phyloP scores from a whole-genome alignment of 73 alveolate species.

The Paramecium pentaurelia region DNA sequence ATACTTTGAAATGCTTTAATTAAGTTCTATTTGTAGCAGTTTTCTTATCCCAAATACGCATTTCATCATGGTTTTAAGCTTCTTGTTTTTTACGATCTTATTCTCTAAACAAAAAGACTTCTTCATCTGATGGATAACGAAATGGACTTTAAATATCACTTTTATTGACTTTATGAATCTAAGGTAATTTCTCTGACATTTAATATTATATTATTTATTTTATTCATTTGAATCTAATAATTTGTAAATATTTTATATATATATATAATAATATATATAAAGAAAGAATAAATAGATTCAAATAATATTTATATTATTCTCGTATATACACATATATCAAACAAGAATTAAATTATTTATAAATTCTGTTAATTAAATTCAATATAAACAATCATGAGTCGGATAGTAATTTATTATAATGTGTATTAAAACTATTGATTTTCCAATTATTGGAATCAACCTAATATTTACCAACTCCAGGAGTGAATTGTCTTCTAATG shows the following conservation, averaged over 20 bases:
- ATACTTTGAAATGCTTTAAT: constrained; percentile 32
- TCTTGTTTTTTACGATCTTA: background rate
- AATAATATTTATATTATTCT: too few relatives aligned
- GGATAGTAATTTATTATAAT: constrained; percentile 3
- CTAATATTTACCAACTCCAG: constrained; percentile 33
- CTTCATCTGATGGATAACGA: constrained; percentile 44
- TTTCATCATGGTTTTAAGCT: background rate
- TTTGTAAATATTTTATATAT: background rate
- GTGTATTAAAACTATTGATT: constrained; percentile 16
- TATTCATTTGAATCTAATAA: background rate
- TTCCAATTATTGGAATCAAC: constrained; percentile 3
- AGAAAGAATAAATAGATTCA: too few relatives aligned
- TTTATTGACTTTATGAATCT: background rate
- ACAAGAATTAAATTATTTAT: background rate
- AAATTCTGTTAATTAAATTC: background rate
- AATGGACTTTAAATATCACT: constrained; percentile 32
- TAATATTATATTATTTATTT: background rate
- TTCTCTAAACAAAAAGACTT: constrained; percentile 40
- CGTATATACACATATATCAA: too few relatives aligned
- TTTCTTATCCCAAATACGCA: constrained; percentile 35
- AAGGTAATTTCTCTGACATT: constrained; percentile 42
- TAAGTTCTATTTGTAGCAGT: constrained; percentile 34
- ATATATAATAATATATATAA: too few relatives aligned
- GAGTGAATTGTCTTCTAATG: background rate
- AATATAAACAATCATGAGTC: background rate